A percentile compares a stretch with the other conserved stretches of the same genome.
These are phyloP conservation scores for Penicillium angulare DNA, from an alignment of 495 filamentous ascomycete genomes.

Conservation along the genomic window DNA sequence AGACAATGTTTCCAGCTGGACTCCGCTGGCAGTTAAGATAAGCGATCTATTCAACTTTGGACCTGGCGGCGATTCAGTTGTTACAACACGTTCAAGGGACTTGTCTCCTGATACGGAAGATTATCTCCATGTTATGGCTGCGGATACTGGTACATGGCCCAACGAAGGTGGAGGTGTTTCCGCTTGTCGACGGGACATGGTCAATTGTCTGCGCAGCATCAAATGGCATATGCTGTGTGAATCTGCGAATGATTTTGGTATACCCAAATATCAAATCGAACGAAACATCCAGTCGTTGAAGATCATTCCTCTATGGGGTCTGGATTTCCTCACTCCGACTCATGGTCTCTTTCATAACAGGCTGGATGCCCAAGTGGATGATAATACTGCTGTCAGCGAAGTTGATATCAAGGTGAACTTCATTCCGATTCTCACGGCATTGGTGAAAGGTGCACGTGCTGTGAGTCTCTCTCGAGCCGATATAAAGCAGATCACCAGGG, in stretches of 20 bases:
- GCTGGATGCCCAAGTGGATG: slow-evolving; percentile 60
- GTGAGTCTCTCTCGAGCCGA: slow-evolving; percentile 48
- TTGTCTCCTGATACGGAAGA: slow-evolving; percentile 50
- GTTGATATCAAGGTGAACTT: slow-evolving; percentile 60
- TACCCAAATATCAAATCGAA: slow-evolving; percentile 66
- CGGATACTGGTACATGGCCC: slow-evolving; percentile 65
- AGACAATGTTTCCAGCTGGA: slow-evolving; percentile 58
- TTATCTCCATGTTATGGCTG: slow-evolving; percentile 59
- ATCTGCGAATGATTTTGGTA: slow-evolving; percentile 62
- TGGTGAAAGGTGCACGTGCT: slow-evolving; percentile 59
- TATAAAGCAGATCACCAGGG: slow-evolving; percentile 55
- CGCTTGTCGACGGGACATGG: slow-evolving; percentile 65
- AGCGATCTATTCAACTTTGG: slow-evolving; percentile 64
- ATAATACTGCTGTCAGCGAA: slow-evolving; percentile 50
- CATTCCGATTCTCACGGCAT: slow-evolving; percentile 57
- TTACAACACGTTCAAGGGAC: slow-evolving; percentile 43
- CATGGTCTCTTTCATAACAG: slow-evolving; percentile 64
- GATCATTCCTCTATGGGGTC: slow-evolving; percentile 64
- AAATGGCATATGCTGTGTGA: slow-evolving; percentile 68
- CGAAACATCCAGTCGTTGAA: slow-evolving; percentile 64
- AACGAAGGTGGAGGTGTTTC: slow-evolving; percentile 67
- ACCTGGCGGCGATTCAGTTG: slow-evolving; percentile 56
- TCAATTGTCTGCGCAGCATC: slow-evolving; percentile 60
- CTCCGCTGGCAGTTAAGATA: slow-evolving; percentile 58
- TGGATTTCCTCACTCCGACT: slow-evolving; percentile 61